Conservation (phyloP, 768 basidiomycete genomes). For the Macrolepiota albuminosa region DNA sequence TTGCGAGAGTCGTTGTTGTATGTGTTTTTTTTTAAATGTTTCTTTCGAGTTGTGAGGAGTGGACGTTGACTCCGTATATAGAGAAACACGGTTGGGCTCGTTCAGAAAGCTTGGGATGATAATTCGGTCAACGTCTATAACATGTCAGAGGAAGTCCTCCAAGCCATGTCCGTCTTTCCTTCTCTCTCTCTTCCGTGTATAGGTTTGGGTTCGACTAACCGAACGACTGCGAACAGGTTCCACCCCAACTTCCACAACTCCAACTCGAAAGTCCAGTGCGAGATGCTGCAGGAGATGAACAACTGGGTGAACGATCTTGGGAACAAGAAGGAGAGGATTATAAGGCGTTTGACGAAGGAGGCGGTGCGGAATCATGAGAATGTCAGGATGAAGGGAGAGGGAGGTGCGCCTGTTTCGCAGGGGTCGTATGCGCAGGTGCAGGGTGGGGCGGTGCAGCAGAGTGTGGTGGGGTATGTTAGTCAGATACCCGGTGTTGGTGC, state of each 20-base stretch:
- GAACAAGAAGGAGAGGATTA: slow-evolving; percentile 37
- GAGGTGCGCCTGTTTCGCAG: slow-evolving; percentile 39
- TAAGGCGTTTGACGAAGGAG: slow-evolving; percentile 59
- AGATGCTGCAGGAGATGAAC: slow-evolving; percentile 69
- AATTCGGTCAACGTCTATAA: slow-evolving; percentile 49
- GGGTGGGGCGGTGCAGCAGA: slow-evolving; percentile 44
- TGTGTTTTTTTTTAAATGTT: slow-evolving; percentile 13
- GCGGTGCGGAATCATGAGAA: slow-evolving; percentile 72
- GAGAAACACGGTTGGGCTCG: slow-evolving; percentile 61
- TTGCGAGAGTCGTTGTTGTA: slow-evolving; percentile 69
- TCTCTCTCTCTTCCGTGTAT: neutral
- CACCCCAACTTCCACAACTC: slow-evolving; percentile 78
- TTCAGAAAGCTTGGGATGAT: slow-evolving; percentile 83
- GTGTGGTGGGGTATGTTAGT: slow-evolving; percentile 40
- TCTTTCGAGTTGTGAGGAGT: no score
- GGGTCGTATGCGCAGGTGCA: slow-evolving; percentile 45
- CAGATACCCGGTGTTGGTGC: slow-evolving; percentile 45
- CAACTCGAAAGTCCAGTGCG: slow-evolving; percentile 60
- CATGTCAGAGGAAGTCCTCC: slow-evolving; percentile 57
- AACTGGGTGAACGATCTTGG: slow-evolving; percentile 56
- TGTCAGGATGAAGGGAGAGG: slow-evolving; percentile 51
- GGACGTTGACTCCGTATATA: slow-evolving; percentile 12
- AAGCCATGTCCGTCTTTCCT: slow-evolving; percentile 50
- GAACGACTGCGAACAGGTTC: slow-evolving; percentile 42
- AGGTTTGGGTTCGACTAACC: no score